These are phyloP conservation scores for Hericium erinaceus DNA, from an alignment of 768 basidiomycete species.

Conservation along the genomic window DNA sequence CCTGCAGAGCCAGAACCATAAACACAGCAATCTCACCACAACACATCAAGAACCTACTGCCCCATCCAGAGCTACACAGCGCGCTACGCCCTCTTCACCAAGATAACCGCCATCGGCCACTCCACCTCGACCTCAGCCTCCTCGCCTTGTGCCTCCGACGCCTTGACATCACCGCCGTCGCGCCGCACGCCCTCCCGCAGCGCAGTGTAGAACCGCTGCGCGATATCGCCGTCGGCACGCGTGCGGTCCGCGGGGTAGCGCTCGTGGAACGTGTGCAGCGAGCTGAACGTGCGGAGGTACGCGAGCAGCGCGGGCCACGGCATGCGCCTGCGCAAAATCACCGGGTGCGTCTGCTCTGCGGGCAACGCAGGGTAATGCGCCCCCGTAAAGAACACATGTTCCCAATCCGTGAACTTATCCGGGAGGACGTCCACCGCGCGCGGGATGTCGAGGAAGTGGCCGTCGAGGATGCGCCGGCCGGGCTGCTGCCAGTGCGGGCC, in stretches of 20 bases:
- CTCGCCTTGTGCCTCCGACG: slow-evolving; percentile 15
- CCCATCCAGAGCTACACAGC: too few relatives aligned
- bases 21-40: too few relatives aligned
- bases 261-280: slow-evolving; percentile 61
- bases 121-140: slow-evolving; percentile 27
- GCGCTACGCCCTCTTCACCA: not conserved
- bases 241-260: slow-evolving; percentile 45
- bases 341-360: slow-evolving; percentile 24
- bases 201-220: slow-evolving; percentile 51
- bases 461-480: slow-evolving; percentile 66
- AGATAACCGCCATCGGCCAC: slow-evolving; percentile 28
- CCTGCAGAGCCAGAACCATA: too few relatives aligned
- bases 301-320: slow-evolving; percentile 57
- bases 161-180: slow-evolving; percentile 6
- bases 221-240: slow-evolving; percentile 49
- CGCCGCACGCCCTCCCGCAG: slow-evolving; percentile 28
- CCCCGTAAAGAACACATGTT: slow-evolving; percentile 51
- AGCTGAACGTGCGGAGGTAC: slow-evolving; percentile 65
- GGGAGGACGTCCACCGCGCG: slow-evolving; percentile 32
- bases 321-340: slow-evolving; percentile 50
- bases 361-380: slow-evolving; percentile 32
- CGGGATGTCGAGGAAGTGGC: slow-evolving; percentile 62
- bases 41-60: too few relatives aligned
- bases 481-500: slow-evolving; percentile 78
- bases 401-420: slow-evolving; percentile 31